Evolutionary conservation across 345 rosid species (phyloP).

Genomic region (Rhizophora mangle): DNA sequence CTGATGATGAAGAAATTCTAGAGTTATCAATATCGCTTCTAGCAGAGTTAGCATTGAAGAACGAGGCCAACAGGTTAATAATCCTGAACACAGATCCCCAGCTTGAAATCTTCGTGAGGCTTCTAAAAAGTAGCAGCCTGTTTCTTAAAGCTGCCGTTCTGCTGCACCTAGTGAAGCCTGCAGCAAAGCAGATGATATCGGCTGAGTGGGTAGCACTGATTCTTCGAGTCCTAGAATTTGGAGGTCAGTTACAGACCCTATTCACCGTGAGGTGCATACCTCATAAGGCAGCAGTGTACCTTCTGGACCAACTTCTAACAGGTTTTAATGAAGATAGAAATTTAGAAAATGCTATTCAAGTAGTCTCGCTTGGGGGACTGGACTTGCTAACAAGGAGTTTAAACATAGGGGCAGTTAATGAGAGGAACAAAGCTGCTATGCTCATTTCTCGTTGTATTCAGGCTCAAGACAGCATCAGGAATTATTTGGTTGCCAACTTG

Average conservation of each 20-base stretch:
- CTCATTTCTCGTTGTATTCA: slow-evolving; percentile 43
- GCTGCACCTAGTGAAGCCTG: slow-evolving; percentile 52
- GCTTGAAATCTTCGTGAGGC: slow-evolving; percentile 50
- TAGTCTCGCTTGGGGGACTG: slow-evolving; percentile 54
- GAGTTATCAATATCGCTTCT: slow-evolving; percentile 50
- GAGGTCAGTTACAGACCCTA: slow-evolving; percentile 53
- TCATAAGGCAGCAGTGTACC: slow-evolving; percentile 52
- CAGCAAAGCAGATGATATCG: slow-evolving; percentile 64
- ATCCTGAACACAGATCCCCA: slow-evolving; percentile 50
- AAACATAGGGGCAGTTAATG: slow-evolving; percentile 31
- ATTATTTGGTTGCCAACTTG: slow-evolving; percentile 49
- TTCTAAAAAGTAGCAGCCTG: slow-evolving; percentile 46
- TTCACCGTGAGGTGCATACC: slow-evolving; percentile 48
- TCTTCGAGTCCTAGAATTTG: slow-evolving; percentile 62
- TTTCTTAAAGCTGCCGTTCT: slow-evolving; percentile 60
- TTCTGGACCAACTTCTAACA: slow-evolving; percentile 52
- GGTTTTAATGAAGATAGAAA: slow-evolving; percentile 58
- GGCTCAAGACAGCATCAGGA: slow-evolving; percentile 46
- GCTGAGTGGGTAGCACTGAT: slow-evolving; percentile 51
- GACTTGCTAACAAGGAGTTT: slow-evolving; percentile 32
- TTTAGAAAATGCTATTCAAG: slow-evolving; percentile 54
- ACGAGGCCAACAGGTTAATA: slow-evolving; percentile 31
- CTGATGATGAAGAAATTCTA: slow-evolving; percentile 50
- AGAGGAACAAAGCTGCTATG: slow-evolving; percentile 38
- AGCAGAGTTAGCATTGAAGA: slow-evolving; percentile 40